phyloP scores from a whole-genome alignment of 257 asterid species.

The Cruciata laevipes region DNA sequence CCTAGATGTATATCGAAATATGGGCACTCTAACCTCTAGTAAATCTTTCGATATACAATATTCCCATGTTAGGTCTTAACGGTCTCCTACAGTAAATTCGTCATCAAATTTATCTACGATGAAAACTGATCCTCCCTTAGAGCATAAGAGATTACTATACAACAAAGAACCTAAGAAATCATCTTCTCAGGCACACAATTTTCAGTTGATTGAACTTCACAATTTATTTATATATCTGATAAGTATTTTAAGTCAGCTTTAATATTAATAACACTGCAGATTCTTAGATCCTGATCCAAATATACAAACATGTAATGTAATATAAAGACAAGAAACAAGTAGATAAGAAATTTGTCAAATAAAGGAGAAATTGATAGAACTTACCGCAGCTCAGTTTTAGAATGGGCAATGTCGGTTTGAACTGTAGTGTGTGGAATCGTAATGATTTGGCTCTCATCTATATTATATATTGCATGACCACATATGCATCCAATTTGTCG shows the following conservation, averaged over 20 bases:
- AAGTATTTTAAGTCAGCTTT: background rate
- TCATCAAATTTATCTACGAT: background rate
- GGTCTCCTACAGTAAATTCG: background rate
- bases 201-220: background rate
- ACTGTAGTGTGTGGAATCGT: slow-evolving; percentile 86
- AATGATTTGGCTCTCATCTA: slow-evolving; percentile 93
- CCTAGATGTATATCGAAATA: too few relatives aligned
- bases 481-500: slow-evolving; percentile 87
- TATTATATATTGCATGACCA: slow-evolving; percentile 93
- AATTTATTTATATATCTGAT: background rate
- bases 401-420: slow-evolving; percentile 96
- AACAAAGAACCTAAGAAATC: background rate
- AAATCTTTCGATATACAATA: background rate
- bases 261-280: background rate
- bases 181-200: background rate
- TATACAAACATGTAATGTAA: background rate
- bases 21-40: background rate
- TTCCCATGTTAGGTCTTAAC: background rate
- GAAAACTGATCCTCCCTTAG: background rate
- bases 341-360: background rate
- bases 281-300: background rate
- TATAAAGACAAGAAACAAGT: background rate
- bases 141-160: background rate
- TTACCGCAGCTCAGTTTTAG: slow-evolving; percentile 92
- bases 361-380: slow-evolving; percentile 13